Percentiles rank a stretch among this genome's conserved stretches.
phyloP scores from a whole-genome alignment of 352 stramenopile genomes.

The Pythium rhizo-oryzae region DNA sequence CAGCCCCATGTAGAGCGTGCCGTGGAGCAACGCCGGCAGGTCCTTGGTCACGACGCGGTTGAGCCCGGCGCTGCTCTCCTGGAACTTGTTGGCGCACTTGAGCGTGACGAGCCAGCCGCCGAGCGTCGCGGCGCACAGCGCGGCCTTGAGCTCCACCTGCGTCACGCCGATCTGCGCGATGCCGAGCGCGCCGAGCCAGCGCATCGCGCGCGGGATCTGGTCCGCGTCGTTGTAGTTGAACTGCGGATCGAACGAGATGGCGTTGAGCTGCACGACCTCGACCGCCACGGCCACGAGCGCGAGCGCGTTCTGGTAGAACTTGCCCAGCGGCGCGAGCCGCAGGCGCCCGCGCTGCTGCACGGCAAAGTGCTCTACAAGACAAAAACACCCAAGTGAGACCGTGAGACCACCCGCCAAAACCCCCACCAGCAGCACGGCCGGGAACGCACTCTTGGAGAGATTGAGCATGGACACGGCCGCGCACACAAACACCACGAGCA shows the following conservation, averaged over 20 bases:
- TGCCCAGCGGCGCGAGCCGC: conserved; percentile 43
- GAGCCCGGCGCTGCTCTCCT: conserved; percentile 50
- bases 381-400: background rate
- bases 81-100: conserved; percentile 77
- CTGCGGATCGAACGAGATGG: conserved; percentile 55
- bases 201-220: conserved; percentile 45
- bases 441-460: conserved; percentile 40
- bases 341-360: conserved; percentile 54
- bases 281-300: conserved; percentile 44
- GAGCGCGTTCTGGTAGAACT: conserved; percentile 57
- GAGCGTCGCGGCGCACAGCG: conserved; percentile 34
- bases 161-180: conserved; percentile 44
- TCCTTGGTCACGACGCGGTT: conserved; percentile 58
- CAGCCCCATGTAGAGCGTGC: conserved; percentile 60
- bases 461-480: conserved; percentile 40
- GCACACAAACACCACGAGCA: conserved; percentile 38
- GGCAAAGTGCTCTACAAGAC: conserved; percentile 50
- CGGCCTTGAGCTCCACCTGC: conserved; percentile 42
- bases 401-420: background rate
- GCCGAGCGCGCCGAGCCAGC: conserved; percentile 42
- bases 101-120: conserved; percentile 51
- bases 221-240: conserved; percentile 54
- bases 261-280: conserved; percentile 67
- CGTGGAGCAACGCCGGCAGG: conserved; percentile 47
- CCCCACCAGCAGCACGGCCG: background rate